phyloP scores from a whole-genome alignment of 1,139 yeast genomes.

The Meyerozyma elateridarum region DNA sequence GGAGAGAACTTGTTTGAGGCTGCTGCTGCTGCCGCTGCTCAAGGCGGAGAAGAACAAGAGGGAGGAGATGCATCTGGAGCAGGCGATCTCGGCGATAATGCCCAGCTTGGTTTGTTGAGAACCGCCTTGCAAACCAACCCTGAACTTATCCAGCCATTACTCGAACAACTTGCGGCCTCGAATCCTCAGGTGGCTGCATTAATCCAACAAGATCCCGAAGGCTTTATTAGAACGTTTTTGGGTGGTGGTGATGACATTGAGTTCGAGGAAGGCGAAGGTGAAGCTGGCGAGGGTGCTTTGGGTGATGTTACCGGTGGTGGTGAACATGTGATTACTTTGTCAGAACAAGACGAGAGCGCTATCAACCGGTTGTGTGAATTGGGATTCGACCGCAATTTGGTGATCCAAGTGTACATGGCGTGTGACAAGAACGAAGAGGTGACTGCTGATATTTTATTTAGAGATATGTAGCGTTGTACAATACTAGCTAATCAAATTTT shows the following conservation, averaged over 20 bases:
- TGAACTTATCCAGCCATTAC: constrained; percentile 76
- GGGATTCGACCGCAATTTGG: constrained; percentile 86
- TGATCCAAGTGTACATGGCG: constrained; percentile 92
- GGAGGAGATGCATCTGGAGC: constrained; percentile 14
- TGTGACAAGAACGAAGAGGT: constrained; percentile 97
- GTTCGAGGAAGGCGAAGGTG: constrained; percentile 22
- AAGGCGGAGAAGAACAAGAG: constrained; percentile 21
- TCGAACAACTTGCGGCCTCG: constrained; percentile 77
- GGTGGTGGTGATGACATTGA: constrained; percentile 52
- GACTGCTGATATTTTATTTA: constrained; percentile 86
- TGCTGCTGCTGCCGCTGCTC: constrained; percentile 46
- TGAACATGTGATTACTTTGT: constrained; percentile 53
- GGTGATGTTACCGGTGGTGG: constrained; percentile 31
- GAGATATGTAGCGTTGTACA: constrained; percentile 33
- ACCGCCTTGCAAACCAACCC: constrained; percentile 83
- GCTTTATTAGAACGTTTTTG: constrained; percentile 67
- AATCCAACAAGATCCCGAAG: constrained; percentile 84
- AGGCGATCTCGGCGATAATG: constrained; percentile 38
- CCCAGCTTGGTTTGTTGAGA: constrained; percentile 63
- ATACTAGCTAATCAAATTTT: background rate
- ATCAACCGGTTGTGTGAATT: constrained; percentile 83
- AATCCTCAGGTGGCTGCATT: constrained; percentile 85
- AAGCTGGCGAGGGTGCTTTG: constrained; percentile 27
- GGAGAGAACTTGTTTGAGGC: constrained; percentile 13
- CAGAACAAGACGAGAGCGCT: constrained; percentile 85